These are phyloP conservation scores for Neurospora hispaniola DNA, from an alignment of 495 filamentous ascomycete species.

Conservation along the genomic window DNA sequence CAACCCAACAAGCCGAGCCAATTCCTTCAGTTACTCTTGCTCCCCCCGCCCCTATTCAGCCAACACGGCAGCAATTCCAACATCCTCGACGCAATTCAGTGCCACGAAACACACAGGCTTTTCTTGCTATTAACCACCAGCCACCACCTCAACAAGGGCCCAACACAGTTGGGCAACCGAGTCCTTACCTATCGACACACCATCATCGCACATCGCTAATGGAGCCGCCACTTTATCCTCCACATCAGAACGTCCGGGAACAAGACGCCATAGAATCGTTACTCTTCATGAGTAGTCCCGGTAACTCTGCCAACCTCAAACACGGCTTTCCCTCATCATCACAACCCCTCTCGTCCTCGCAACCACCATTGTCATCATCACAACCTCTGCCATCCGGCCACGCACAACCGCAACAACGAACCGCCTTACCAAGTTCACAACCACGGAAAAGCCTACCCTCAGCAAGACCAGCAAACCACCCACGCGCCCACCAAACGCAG, in stretches of 20 bases:
- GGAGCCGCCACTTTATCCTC: slow-evolving; percentile 47
- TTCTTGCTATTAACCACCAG: slow-evolving; percentile 29
- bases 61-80: slow-evolving; percentile 13
- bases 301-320: slow-evolving; percentile 53
- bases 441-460: slow-evolving; percentile 35
- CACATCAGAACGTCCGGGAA: slow-evolving; percentile 49
- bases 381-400: slow-evolving; percentile 23
- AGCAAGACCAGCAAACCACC: slow-evolving; percentile 28
- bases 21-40: slow-evolving; percentile 17
- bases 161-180: slow-evolving; percentile 30
- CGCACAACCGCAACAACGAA: slow-evolving; percentile 24
- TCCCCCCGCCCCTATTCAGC: slow-evolving; percentile 27
- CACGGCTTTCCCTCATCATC: slow-evolving; percentile 34
- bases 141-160: slow-evolving; percentile 23
- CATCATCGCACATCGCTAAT: slow-evolving; percentile 45
- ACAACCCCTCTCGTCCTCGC: slow-evolving; percentile 20
- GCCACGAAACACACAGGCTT: slow-evolving; percentile 25
- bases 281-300: slow-evolving; percentile 79
- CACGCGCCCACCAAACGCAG: slow-evolving; percentile 13
- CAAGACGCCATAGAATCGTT: slow-evolving; percentile 82
- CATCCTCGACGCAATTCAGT: slow-evolving; percentile 29
- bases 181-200: slow-evolving; percentile 21
- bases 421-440: slow-evolving; percentile 31
- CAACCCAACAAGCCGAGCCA: slow-evolving; percentile 19
- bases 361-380: slow-evolving; percentile 30